Conservation (phyloP, 225 moss, liverwort and hornwort genomes). For the Marchantia paleacea region DNA sequence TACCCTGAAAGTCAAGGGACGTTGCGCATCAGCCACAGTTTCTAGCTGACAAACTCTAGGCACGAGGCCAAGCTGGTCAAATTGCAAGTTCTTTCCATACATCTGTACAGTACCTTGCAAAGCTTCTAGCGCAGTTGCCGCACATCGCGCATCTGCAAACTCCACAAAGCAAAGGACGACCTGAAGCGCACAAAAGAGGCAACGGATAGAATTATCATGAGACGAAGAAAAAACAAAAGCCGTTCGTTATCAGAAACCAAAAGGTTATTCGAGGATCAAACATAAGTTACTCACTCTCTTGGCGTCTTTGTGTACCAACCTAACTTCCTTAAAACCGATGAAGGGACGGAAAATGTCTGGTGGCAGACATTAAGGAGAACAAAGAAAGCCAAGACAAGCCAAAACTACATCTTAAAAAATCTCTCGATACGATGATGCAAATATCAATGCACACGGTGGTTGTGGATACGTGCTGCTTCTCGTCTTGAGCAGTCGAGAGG, state of each 20-base stretch:
- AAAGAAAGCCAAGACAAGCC: background rate
- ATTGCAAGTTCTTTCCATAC: background rate
- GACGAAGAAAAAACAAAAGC: background rate
- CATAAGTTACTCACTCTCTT: slow-evolving; percentile 66
- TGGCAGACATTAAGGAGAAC: slow-evolving; percentile 25
- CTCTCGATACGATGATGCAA: background rate
- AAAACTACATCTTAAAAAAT: background rate
- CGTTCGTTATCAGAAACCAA: background rate
- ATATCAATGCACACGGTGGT: background rate
- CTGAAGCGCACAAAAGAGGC: slow-evolving; percentile 36
- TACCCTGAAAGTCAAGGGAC: slow-evolving; percentile 59
- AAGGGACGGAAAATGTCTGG: slow-evolving; percentile 96
- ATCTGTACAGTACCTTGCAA: slow-evolving; percentile 62
- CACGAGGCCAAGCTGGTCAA: background rate
- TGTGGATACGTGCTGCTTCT: slow-evolving; percentile 97
- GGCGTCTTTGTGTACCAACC: slow-evolving; percentile 97
- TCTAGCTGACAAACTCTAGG: background rate
- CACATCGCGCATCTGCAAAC: slow-evolving; percentile 99
- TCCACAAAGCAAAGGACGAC: slow-evolving; percentile 98
- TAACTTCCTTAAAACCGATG: slow-evolving; percentile 98
- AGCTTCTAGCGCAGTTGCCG: slow-evolving; percentile 95
- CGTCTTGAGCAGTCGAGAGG: slow-evolving; percentile 96
- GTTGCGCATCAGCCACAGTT: background rate
- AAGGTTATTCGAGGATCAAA: background rate
- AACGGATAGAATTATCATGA: background rate